Evolutionary conservation across 2,329 filamentous ascomycete genomes (phyloP), one percentile per base, ranked within the genome.

Genomic region (Xylariaceae sp.): DNA sequence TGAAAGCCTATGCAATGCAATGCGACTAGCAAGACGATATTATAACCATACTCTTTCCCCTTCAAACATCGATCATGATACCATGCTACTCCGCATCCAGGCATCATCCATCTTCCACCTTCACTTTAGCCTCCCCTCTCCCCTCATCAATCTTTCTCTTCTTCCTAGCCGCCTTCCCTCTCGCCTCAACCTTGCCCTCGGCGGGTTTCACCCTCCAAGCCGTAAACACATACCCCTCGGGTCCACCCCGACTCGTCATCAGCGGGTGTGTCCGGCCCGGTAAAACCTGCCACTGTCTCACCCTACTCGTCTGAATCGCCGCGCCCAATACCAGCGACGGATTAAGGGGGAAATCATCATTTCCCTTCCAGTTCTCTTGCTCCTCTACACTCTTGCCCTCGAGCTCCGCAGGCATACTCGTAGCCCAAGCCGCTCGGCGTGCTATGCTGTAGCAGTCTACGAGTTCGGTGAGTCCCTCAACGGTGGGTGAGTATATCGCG

Each of bases 211-310:
- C 90, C 60, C 86, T 82, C 67, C 88, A 89, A 0, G 81, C 93
- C 28, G 90, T 93, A 60, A 97, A 91, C 3, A 99, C 69, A 69
- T 90, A 99, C 0, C 94, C 94, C 66, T 97, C 93, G 0, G 90
- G 84, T 1, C 93, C 93, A 17, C 94, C 94, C 39, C 82, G 81
- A 36, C 85, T 85, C 54, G 89, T 96, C 94, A 99, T 99, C 50
- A 95, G 71, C 6, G 94, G 94, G 73, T 99, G 94, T 47, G 94
- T 97, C 48, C 94, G 77, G 1, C 90, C 89, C 0, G 94, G 94
- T 43, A 99, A 71, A 2, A 97, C 92, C 74, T 99, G 94, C 89
- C 90, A 97, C 48, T 83, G 78, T 56, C 88, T 80, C 5, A 88
- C 86, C 13, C 90, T 79, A 44, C 87, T 89, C 2, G 86, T 94